Conservation (phyloP, 2,329 filamentous ascomycete genomes). For the Fusarium mundagurra region DNA sequence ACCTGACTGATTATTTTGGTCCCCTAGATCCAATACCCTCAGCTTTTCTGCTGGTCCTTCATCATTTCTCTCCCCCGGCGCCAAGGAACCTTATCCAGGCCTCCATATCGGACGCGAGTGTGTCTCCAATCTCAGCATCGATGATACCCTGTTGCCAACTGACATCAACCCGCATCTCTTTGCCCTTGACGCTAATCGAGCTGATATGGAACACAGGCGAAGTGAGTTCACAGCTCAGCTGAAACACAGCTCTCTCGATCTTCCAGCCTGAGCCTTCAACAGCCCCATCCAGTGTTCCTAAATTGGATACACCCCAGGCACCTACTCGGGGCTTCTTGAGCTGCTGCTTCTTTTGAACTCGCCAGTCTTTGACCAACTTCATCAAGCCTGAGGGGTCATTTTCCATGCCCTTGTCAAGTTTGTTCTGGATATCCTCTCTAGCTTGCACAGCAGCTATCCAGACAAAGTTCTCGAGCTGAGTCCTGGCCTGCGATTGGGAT, state of each 20-base stretch:
- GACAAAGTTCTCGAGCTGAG: slow-evolving; percentile 24
- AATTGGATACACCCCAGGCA: slow-evolving; percentile 42
- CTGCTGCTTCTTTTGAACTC: slow-evolving; percentile 17
- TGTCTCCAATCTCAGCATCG: slow-evolving; percentile 28
- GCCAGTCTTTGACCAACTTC: slow-evolving; percentile 41
- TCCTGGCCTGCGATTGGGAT: slow-evolving; percentile 17
- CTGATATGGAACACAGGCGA: slow-evolving; percentile 37
- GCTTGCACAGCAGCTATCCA: slow-evolving; percentile 21
- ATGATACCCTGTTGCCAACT: slow-evolving; percentile 39
- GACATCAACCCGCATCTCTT: slow-evolving; percentile 38
- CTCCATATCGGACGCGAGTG: slow-evolving; percentile 33
- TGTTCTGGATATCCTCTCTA: slow-evolving; percentile 24
- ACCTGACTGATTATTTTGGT: not conserved
- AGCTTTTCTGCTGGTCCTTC: not conserved
- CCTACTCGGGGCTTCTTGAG: slow-evolving; percentile 37
- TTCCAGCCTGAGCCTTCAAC: slow-evolving; percentile 27
- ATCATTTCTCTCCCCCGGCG: slow-evolving; percentile 12
- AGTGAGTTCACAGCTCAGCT: slow-evolving; percentile 33
- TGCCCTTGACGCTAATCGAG: slow-evolving; percentile 35
- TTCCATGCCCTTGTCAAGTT: slow-evolving; percentile 28
- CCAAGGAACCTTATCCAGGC: slow-evolving; percentile 37
- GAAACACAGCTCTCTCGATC: slow-evolving; percentile 36
- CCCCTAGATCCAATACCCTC: not conserved
- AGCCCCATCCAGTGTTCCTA: slow-evolving; percentile 41
- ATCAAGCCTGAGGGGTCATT: slow-evolving; percentile 40